A percentile compares a stretch with the other conserved stretches of the same genome.
phyloP scores from a whole-genome alignment of 257 asterid species.

The Ophiorrhiza pumila region DNA sequence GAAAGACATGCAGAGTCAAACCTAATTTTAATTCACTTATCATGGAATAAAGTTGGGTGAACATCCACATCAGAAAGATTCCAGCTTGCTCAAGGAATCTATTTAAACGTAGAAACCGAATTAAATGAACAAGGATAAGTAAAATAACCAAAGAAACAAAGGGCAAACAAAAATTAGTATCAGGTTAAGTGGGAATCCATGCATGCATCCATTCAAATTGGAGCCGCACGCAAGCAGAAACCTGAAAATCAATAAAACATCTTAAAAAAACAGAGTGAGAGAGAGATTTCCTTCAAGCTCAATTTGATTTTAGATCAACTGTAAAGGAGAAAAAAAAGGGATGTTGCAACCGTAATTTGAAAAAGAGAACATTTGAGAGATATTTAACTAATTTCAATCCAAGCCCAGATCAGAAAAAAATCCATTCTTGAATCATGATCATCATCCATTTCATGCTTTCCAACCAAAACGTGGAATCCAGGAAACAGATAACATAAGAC shows the following conservation, averaged over 20 bases:
- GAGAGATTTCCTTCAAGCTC: not conserved
- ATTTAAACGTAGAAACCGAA: not conserved
- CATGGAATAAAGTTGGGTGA: conserved; percentile 6
- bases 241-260: not conserved
- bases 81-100: not conserved
- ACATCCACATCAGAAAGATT: not conserved
- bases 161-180: not conserved
- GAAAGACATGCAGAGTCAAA: conserved; percentile 12
- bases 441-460: not conserved
- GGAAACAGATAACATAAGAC: not conserved
- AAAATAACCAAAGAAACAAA: not conserved
- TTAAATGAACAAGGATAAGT: not conserved
- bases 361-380: not conserved
- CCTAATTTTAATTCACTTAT: not conserved
- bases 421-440: not conserved
- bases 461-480: not conserved
- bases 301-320: not conserved
- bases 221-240: not conserved
- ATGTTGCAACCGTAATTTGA: not conserved
- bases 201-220: conserved; percentile 10
- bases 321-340: not conserved
- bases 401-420: not conserved
- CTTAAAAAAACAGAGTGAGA: not conserved
- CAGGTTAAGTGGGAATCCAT: not conserved
- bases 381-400: not conserved